These are phyloP conservation scores for Aspergillus kassunensis DNA, from an alignment of 495 filamentous ascomycete species.

Conservation along the genomic window DNA sequence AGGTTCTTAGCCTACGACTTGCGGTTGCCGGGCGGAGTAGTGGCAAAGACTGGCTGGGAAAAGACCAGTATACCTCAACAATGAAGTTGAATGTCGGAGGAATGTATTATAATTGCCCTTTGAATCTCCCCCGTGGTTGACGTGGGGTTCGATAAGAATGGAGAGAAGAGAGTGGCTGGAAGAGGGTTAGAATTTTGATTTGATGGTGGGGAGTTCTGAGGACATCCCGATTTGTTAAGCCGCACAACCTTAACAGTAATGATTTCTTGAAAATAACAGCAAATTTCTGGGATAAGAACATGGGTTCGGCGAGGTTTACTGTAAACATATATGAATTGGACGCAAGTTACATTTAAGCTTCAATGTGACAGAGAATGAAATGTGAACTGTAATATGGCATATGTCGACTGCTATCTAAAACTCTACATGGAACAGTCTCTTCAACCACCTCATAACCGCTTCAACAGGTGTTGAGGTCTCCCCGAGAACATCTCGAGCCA, in stretches of 20 bases:
- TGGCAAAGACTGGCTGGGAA: slow-evolving; percentile 11
- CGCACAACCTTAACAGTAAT: slow-evolving; percentile 2
- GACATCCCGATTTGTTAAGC: slow-evolving; percentile 16
- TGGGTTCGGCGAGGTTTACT: too few species aligned
- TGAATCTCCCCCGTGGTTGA: slow-evolving; percentile 14
- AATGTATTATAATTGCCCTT: slow-evolving; percentile 14
- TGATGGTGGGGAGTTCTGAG: slow-evolving; percentile 17
- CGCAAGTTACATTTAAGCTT: not conserved
- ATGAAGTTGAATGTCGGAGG: slow-evolving; percentile 5
- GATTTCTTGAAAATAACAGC: too few species aligned
- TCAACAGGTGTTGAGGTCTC: slow-evolving; percentile 17
- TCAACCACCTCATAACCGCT: slow-evolving; percentile 32
- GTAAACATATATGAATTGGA: too few species aligned
- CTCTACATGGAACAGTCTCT: slow-evolving; percentile 23
- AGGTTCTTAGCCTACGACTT: slow-evolving; percentile 5
- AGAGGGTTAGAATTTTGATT: slow-evolving; percentile 23
- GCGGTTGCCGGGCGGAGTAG: slow-evolving; percentile 11
- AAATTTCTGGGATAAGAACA: too few species aligned
- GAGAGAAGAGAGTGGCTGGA: slow-evolving; percentile 5
- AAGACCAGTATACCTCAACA: slow-evolving; percentile 3
- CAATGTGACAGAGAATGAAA: not conserved
- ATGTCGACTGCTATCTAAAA: slow-evolving; percentile 14
- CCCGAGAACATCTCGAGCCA: slow-evolving; percentile 25
- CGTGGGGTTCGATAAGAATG: slow-evolving; percentile 14
- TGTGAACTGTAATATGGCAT: not conserved